phyloP scores from a whole-genome alignment of 768 basidiomycete genomes.

The Mycena pura region DNA sequence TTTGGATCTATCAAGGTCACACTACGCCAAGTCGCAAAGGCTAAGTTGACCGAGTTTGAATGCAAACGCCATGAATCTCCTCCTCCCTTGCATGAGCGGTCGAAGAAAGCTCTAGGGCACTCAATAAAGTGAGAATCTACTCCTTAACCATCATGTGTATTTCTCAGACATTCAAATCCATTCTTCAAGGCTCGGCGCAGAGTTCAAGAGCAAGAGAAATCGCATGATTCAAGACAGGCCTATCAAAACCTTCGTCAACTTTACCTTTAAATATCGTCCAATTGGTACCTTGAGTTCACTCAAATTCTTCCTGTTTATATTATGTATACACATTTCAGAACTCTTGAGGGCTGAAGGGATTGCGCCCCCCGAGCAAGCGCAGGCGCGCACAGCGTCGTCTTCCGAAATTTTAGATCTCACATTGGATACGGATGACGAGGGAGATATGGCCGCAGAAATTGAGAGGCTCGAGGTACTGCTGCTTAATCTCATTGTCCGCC shows the following conservation, averaged over 20 bases:
- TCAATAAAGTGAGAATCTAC: conserved; percentile 12
- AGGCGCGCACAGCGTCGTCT: not conserved
- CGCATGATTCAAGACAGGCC: not conserved
- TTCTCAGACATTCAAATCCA: not conserved
- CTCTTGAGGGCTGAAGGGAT: conserved; percentile 12
- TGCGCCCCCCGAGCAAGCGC: not conserved
- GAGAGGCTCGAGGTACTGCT: conserved; percentile 7
- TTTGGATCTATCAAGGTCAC: conserved; percentile 7
- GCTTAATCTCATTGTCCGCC: not conserved
- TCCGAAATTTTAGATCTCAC: conserved; percentile 4
- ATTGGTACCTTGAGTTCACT: not conserved
- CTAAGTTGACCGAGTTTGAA: not conserved
- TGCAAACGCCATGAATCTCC: not conserved
- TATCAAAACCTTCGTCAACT: not conserved
- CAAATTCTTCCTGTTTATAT: not conserved
- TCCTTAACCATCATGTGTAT: no score
- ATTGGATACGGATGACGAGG: conserved; percentile 1
- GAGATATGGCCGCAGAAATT: conserved; percentile 1
- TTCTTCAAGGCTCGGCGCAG: conserved; percentile 2
- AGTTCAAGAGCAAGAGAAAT: not conserved
- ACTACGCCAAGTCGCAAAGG: not conserved
- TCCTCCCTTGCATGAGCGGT: conserved; percentile 13
- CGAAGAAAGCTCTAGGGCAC: conserved; percentile 22
- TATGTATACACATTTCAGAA: not conserved
- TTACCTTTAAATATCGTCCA: conserved; percentile 17